These are phyloP conservation scores for Epichloe sibirici DNA, from an alignment of 2,329 filamentous ascomycete genomes.

Conservation along the genomic window DNA sequence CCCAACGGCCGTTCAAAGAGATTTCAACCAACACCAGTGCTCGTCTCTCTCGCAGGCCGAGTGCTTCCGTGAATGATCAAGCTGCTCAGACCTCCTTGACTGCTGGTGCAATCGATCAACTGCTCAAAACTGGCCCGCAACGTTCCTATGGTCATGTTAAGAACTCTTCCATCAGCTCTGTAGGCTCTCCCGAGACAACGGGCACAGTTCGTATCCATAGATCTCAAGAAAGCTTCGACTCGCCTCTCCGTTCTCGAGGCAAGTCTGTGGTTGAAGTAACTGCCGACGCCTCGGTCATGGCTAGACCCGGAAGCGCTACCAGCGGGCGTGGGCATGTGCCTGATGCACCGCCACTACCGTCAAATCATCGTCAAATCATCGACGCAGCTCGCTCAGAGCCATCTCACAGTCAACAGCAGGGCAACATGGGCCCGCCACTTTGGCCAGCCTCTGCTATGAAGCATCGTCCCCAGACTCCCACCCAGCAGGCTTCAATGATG, in stretches of 20 bases:
- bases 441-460: constrained; percentile 64
- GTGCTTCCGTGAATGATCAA: constrained; percentile 48
- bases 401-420: constrained; percentile 30
- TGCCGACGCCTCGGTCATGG: constrained; percentile 24
- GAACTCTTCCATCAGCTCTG: constrained; percentile 23
- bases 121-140: constrained; percentile 41
- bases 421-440: constrained; percentile 70
- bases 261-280: constrained; percentile 26
- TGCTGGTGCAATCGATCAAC: constrained; percentile 65
- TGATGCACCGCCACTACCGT: constrained; percentile 58
- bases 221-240: constrained; percentile 38
- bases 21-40: constrained; percentile 45
- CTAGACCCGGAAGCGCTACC: constrained; percentile 59
- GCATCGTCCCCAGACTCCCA: constrained; percentile 49
- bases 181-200: constrained; percentile 24
- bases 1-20: constrained; percentile 46
- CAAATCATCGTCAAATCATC: constrained; percentile 74
- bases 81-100: constrained; percentile 75
- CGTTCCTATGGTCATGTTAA: constrained; percentile 19
- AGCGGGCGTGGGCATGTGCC: constrained; percentile 42
- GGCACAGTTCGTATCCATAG: constrained; percentile 32
- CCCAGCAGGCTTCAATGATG: constrained; percentile 32
- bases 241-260: constrained; percentile 25
- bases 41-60: constrained; percentile 26
- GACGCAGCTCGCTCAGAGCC: constrained; percentile 59